Base-by-base conservation (phyloP, 768 basidiomycete genomes). In the Hypholoma sublateritium region DNA sequence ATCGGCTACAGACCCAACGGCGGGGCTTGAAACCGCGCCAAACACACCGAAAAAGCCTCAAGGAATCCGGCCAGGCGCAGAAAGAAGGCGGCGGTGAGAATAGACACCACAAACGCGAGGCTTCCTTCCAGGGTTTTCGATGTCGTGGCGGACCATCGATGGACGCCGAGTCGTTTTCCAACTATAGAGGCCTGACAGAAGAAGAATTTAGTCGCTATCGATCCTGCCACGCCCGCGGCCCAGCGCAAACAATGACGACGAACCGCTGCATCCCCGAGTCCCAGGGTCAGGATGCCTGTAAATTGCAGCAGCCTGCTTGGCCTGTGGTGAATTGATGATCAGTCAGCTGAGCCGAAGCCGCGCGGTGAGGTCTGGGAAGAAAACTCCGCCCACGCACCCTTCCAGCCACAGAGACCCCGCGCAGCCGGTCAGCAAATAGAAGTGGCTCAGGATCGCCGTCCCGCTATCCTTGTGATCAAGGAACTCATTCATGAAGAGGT, bases 401-500 rank as follows among this genome's bases (percentile, higher is more conserved):
- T 98, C 97, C 48, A 99, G 81, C 97, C 97, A 99, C 19, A 98
- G 70, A 14, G 91, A 88, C 7, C 91, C 88, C 5, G 97, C 95
- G 70, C 96, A 98, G 2, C 97, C 97, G 0, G 93, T 95, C 52
- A 99, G 77, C 44, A 99, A 76, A 74, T 98, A 99, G 69, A 99
- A 99, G 73, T 99, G 97, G 66, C 94, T 95, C 62, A 99, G 72
- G 64, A 99, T 95, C 24, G 95, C 97, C 11, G 95, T 96, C 3
- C 97, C 97, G 49, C 87, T 82, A 72, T 99, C 97, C 74, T 93
- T 92, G 64, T 88, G 82, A 74, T 99, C 97, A 69, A 98, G 77
- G 68, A 99, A 99, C 70, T 99, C 97, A 74, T 90, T 91, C 85
- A 99, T 87, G 72, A 99, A 99, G 54, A 98, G 75, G 73, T 99